A percentile compares a stretch with the other conserved stretches of the same genome.
These are phyloP conservation scores for Suillus hirtellus DNA, from an alignment of 768 basidiomycete species.

Conservation along the genomic window DNA sequence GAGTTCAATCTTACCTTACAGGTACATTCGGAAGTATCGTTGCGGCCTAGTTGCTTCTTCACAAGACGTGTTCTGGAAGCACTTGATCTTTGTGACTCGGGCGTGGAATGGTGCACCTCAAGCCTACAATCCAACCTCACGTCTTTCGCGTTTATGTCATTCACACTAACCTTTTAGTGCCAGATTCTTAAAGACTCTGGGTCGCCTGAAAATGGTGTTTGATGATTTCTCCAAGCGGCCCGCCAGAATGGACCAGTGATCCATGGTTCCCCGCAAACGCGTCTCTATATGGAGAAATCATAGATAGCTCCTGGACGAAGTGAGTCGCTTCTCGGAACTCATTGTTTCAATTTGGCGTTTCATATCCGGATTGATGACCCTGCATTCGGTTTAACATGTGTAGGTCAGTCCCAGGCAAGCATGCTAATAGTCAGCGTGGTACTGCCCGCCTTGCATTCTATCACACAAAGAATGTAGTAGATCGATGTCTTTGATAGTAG, in stretches of 20 bases:
- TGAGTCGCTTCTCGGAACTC: neutral
- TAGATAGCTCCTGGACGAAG: neutral
- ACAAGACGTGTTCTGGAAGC: neutral
- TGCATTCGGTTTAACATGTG: neutral
- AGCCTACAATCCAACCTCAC: neutral
- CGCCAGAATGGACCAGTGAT: neutral
- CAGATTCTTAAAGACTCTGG: neutral
- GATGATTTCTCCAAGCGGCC: neutral
- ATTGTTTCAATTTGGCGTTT: neutral
- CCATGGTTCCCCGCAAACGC: neutral
- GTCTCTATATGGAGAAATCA: neutral
- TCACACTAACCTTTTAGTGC: neutral
- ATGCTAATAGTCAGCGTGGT: too few species aligned
- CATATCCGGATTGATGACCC: neutral
- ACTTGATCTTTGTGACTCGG: neutral
- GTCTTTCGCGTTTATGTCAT: neutral
- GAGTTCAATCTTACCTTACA: neutral
- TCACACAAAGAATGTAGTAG: too few species aligned
- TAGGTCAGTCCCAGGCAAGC: neutral
- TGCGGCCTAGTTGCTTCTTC: neutral
- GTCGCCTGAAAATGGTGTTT: neutral
- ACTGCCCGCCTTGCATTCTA: too few species aligned
- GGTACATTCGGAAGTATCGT: neutral
- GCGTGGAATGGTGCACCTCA: neutral
- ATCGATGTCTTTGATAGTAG: too few species aligned